A percentile compares a stretch with the other conserved stretches of the same genome.
Evolutionary conservation across 2,329 filamentous ascomycete genomes (phyloP).

Genomic region (Xylariaceae sp.): DNA sequence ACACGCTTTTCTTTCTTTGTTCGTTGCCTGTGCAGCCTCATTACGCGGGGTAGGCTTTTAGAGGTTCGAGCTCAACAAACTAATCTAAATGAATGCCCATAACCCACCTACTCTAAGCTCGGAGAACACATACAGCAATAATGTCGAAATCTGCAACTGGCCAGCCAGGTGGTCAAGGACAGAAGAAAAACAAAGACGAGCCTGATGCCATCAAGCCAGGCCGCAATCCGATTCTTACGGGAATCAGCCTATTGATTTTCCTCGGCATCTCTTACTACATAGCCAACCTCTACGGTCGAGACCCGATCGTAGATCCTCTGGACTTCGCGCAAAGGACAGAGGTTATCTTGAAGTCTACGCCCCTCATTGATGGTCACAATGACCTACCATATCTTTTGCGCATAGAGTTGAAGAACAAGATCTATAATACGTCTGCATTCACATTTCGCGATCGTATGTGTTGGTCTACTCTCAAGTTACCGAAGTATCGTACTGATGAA

Average conservation of each 20-base stretch:
- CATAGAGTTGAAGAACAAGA: slow-evolving; percentile 23
- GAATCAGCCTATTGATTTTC: slow-evolving; percentile 7
- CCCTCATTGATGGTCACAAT: slow-evolving; percentile 26
- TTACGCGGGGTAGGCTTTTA: no score
- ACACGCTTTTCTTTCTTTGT: no score
- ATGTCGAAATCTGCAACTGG: background rate
- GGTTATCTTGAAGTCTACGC: slow-evolving; percentile 18
- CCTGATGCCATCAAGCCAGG: slow-evolving; percentile 1
- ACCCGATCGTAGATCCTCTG: slow-evolving; percentile 18
- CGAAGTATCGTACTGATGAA: background rate
- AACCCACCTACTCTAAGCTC: no score
- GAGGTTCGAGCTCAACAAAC: no score
- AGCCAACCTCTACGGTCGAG: slow-evolving; percentile 2
- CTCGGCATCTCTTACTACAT: slow-evolving; percentile 4
- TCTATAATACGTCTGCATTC: slow-evolving; percentile 15
- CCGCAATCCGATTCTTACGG: slow-evolving; percentile 5
- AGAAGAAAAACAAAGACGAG: background rate
- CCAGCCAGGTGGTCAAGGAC: no score
- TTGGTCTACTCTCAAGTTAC: background rate
- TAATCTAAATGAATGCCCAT: no score
- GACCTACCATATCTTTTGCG: slow-evolving; percentile 25
- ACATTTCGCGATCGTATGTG: slow-evolving; percentile 10
- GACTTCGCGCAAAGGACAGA: slow-evolving; percentile 20
- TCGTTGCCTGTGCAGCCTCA: no score
- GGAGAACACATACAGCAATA: background rate